Percentiles rank a stretch among this genome's conserved stretches.
phyloP scores from a whole-genome alignment of 2,329 filamentous ascomycete genomes.

The Stylonectria norvegica region DNA sequence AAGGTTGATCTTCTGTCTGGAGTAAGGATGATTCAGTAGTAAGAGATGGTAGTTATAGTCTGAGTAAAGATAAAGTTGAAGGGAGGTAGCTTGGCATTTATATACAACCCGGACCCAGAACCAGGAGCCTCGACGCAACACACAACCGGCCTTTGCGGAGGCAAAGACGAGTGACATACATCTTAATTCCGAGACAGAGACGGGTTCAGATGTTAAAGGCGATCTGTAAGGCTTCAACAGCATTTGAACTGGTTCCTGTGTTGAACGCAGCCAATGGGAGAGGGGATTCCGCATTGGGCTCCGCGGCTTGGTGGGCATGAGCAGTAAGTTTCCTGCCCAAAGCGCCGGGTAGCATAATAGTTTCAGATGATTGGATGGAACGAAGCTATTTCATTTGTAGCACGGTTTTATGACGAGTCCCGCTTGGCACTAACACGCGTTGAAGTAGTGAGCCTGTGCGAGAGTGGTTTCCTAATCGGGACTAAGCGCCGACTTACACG shows the following conservation, averaged over 20 bases:
- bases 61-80: not conserved
- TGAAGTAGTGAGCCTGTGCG: not conserved
- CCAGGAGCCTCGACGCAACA: too few species aligned
- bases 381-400: not conserved
- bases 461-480: not conserved
- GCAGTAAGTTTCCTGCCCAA: not conserved
- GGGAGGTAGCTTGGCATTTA: not conserved
- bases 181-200: not conserved
- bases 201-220: not conserved
- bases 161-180: not conserved
- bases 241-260: not conserved
- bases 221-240: not conserved
- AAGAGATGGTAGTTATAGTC: not conserved
- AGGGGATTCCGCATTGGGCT: not conserved
- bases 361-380: not conserved
- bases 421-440: not conserved
- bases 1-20: not conserved
- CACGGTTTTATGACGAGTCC: not conserved
- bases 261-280: constrained; percentile 1
- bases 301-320: not conserved
- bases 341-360: not conserved
- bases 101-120: too few species aligned
- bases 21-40: not conserved
- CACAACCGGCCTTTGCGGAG: not conserved
- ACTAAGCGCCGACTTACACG: too few species aligned